A percentile compares a stretch with the other conserved stretches of the same genome.
These are phyloP conservation scores for Durotheca rogersii DNA, from an alignment of 495 filamentous ascomycete genomes.

Conservation along the genomic window DNA sequence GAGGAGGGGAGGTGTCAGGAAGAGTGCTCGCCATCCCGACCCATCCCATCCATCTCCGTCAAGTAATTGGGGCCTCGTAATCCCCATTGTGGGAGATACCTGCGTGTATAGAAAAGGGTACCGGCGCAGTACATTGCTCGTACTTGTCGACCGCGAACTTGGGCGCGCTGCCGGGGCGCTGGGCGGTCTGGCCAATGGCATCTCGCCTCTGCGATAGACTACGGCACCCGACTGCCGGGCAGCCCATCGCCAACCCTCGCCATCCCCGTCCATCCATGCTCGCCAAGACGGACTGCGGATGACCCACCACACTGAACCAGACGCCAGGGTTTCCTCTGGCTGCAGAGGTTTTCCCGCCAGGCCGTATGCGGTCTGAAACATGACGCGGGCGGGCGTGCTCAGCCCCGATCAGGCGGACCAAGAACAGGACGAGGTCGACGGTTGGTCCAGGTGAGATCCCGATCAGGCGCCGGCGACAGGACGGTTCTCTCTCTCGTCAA, in stretches of 20 bases:
- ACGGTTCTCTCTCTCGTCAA: no score
- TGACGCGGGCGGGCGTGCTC: background rate
- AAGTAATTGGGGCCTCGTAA: constrained; percentile 12
- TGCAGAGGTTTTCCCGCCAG: background rate
- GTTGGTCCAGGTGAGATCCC: background rate
- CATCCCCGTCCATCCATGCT: no score
- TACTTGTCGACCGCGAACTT: no score
- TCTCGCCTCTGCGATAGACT: constrained; percentile 14
- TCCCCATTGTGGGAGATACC: constrained; percentile 17
- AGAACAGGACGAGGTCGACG: background rate
- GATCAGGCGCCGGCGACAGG: background rate
- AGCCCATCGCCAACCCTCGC: no score
- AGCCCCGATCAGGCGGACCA: background rate
- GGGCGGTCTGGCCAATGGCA: no score
- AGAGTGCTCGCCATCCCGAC: background rate
- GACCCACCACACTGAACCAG: constrained; percentile 15
- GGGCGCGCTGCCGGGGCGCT: no score
- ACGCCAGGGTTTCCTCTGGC: constrained; percentile 9
- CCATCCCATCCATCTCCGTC: constrained; percentile 1
- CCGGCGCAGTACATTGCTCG: constrained; percentile 13
- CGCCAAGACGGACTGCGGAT: constrained; percentile 12
- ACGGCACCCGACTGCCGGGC: constrained; percentile 28
- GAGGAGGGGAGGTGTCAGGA: background rate
- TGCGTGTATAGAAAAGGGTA: no score
- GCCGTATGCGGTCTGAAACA: constrained; percentile 14